These are phyloP conservation scores for Candida ficus DNA, from an alignment of 805 yeast genomes.

Conservation along the genomic window DNA sequence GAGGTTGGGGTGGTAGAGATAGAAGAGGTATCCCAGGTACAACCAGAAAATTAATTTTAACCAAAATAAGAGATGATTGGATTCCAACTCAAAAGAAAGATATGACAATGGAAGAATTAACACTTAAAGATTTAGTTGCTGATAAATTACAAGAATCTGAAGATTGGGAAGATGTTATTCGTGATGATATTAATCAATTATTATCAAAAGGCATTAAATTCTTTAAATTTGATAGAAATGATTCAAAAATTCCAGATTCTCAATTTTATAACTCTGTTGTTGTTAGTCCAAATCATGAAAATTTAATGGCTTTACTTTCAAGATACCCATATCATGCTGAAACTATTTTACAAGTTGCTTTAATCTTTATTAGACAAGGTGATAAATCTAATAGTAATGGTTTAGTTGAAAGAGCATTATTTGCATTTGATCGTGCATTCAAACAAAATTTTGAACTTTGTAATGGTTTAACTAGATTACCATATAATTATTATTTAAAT, in stretches of 20 bases:
- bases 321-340: slow-evolving; percentile 70
- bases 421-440: slow-evolving; percentile 73
- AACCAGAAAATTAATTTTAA: slow-evolving; percentile 56
- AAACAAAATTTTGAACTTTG: slow-evolving; percentile 54
- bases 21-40: slow-evolving; percentile 72
- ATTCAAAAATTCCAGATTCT: slow-evolving; percentile 30
- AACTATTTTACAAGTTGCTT: slow-evolving; percentile 73
- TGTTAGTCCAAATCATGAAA: slow-evolving; percentile 75
- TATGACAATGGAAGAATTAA: slow-evolving; percentile 52
- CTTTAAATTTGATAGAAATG: slow-evolving; percentile 45
- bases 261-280: slow-evolving; percentile 62
- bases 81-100: slow-evolving; percentile 63
- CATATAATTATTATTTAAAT: slow-evolving; percentile 69
- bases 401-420: slow-evolving; percentile 68
- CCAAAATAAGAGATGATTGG: slow-evolving; percentile 78
- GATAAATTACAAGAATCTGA: slow-evolving; percentile 28
- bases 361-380: slow-evolving; percentile 71
- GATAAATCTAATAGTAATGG: slow-evolving; percentile 67
- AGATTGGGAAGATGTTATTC: slow-evolving; percentile 48
- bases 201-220: slow-evolving; percentile 45
- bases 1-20: slow-evolving; percentile 86
- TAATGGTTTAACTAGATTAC: slow-evolving; percentile 55
- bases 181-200: slow-evolving; percentile 33
- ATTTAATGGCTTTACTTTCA: slow-evolving; percentile 50
- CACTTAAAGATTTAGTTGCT: slow-evolving; percentile 32